Conservation (phyloP, 148 eudicot species). For the Diospyros lotus region DNA sequence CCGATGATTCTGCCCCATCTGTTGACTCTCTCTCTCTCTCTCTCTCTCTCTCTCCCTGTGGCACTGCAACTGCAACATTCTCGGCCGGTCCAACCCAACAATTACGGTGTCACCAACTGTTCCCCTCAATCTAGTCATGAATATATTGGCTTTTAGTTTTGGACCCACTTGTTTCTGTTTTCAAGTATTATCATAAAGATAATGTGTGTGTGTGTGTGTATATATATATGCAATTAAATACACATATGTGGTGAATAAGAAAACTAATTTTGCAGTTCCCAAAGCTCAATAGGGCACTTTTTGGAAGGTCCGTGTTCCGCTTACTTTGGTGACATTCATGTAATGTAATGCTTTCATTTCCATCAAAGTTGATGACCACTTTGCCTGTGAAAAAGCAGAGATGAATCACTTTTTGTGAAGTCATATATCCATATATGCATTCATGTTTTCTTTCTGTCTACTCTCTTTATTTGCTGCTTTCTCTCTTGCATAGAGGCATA, state of each 20-base stretch:
- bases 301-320: constrained; percentile 10
- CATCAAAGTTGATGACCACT: constrained; percentile 5
- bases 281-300: constrained; percentile 8
- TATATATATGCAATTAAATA: background rate
- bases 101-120: constrained; percentile 36
- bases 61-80: constrained; percentile 24
- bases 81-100: constrained; percentile 32
- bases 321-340: constrained; percentile 2
- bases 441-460: background rate
- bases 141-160: constrained; percentile 21
- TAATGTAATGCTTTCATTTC: constrained; percentile 11
- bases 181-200: background rate
- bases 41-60: constrained; percentile 17
- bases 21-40: constrained; percentile 21
- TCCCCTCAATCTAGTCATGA: constrained; percentile 27
- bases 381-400: background rate
- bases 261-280: constrained; percentile 20
- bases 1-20: constrained; percentile 32
- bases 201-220: background rate
- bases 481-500: constrained; percentile 8
- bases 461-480: background rate
- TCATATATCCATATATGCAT: background rate
- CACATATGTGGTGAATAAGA: background rate
- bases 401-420: background rate
- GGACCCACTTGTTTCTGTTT: constrained; percentile 18